These are phyloP conservation scores for Chalciporus chontae DNA, from an alignment of 768 basidiomycete genomes.

Conservation along the genomic window DNA sequence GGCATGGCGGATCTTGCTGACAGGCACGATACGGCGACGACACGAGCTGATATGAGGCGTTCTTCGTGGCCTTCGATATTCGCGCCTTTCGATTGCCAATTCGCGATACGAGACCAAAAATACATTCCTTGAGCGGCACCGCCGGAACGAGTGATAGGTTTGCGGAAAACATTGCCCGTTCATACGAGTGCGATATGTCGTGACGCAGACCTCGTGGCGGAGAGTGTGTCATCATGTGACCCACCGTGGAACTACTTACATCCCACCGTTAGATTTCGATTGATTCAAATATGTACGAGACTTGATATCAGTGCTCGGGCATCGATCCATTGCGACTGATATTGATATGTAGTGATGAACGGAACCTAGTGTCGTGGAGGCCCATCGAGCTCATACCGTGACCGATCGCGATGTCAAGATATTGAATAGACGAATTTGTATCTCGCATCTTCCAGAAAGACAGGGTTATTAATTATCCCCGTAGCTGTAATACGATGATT, in stretches of 20 bases:
- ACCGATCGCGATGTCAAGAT: neutral
- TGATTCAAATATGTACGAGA: too few relatives aligned
- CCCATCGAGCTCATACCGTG: neutral
- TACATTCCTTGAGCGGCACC: conserved; percentile 9
- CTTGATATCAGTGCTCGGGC: too few relatives aligned
- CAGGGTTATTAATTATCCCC: too few relatives aligned
- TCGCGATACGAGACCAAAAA: conserved; percentile 1
- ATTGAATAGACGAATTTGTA: neutral
- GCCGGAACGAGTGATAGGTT: conserved; percentile 14
- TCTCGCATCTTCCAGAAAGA: neutral
- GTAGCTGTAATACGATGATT: neutral
- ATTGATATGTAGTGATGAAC: too few relatives aligned
- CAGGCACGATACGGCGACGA: conserved; percentile 1
- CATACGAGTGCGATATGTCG: neutral
- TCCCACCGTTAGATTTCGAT: too few relatives aligned
- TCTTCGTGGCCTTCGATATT: neutral
- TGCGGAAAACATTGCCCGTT: conserved; percentile 1
- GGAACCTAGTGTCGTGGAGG: too few relatives aligned
- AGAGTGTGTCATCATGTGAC: too few relatives aligned
- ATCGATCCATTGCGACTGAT: too few relatives aligned
- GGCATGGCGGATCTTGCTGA: conserved; percentile 14
- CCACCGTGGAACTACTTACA: too few relatives aligned
- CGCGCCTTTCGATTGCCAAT: neutral
- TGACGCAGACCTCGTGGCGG: neutral
- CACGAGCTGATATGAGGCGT: too few relatives aligned